These are phyloP conservation scores for Maudiozyma pseudohumilis DNA, from an alignment of 805 yeast species.

Conservation along the genomic window DNA sequence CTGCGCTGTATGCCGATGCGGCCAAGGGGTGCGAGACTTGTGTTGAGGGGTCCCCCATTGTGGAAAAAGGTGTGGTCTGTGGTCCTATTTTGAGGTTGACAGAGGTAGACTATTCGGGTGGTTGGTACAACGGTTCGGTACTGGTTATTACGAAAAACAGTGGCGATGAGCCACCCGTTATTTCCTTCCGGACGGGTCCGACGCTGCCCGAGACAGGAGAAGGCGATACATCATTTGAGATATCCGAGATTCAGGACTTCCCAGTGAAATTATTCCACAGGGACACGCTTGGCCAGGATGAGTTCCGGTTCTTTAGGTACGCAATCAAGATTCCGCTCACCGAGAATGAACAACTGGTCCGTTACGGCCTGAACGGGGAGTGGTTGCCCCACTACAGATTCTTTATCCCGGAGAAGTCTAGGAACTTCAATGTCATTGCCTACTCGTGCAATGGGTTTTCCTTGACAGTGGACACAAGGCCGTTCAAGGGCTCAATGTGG, in stretches of 20 bases:
- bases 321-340: constrained; percentile 40
- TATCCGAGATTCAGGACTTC: constrained; percentile 34
- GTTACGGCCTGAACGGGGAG: constrained; percentile 47
- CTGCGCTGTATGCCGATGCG: constrained; percentile 12
- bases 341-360: constrained; percentile 48
- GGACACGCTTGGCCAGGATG: constrained; percentile 20
- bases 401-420: constrained; percentile 51
- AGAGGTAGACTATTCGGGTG: constrained; percentile 44
- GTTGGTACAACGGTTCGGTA: constrained; percentile 57
- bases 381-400: constrained; percentile 45
- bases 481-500: constrained; percentile 76
- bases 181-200: constrained; percentile 10
- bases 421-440: constrained; percentile 73
- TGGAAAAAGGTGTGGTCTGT: constrained; percentile 31
- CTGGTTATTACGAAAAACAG: constrained; percentile 45
- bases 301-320: constrained; percentile 56
- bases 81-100: constrained; percentile 73
- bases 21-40: constrained; percentile 18
- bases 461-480: constrained; percentile 51
- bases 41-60: constrained; percentile 15
- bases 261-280: constrained; percentile 36
- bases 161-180: constrained; percentile 27
- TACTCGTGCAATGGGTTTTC: constrained; percentile 91
- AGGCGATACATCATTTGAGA: not conserved
- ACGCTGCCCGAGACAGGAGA: not conserved